phyloP scores from a whole-genome alignment of 2,329 filamentous ascomycete species.

The Xylariaceae sp. region DNA sequence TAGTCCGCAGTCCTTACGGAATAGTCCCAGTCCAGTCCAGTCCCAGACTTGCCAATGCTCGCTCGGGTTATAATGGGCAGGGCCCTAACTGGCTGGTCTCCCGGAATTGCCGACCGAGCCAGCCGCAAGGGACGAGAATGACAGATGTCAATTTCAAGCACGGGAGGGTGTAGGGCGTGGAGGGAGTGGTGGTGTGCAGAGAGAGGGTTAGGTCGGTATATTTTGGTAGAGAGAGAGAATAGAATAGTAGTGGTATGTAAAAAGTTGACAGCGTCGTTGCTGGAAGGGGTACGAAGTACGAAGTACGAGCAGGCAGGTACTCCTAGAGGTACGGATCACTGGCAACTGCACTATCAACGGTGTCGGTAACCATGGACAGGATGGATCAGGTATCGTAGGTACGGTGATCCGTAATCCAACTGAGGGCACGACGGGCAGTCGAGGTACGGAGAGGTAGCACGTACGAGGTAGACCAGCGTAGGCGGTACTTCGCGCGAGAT shows the following conservation, averaged over 20 bases:
- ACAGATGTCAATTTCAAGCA: constrained; percentile 1
- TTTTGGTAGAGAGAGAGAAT: not conserved
- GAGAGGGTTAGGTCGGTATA: no score
- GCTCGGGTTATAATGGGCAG: not conserved
- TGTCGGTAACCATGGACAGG: not conserved
- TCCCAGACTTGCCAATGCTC: constrained; percentile 1
- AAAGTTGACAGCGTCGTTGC: constrained; percentile 6
- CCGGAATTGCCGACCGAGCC: constrained; percentile 18
- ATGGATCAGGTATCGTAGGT: constrained; percentile 12
- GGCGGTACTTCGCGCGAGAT: not conserved
- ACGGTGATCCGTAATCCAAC: not conserved
- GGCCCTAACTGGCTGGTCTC: constrained; percentile 10
- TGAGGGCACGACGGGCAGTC: no score
- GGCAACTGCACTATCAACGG: not conserved
- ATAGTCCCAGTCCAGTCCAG: not conserved
- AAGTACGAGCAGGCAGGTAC: no score
- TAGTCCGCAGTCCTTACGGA: no score
- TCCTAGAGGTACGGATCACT: no score
- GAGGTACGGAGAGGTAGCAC: not conserved
- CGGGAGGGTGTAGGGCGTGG: not conserved
- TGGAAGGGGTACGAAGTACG: constrained; percentile 6
- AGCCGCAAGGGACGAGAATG: constrained; percentile 6
- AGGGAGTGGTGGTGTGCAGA: no score
- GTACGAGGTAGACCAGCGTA: no score
- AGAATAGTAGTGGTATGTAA: not conserved